phyloP scores from a whole-genome alignment of 192 early-diverging fungal genomes.

The Podila clonocystis region DNA sequence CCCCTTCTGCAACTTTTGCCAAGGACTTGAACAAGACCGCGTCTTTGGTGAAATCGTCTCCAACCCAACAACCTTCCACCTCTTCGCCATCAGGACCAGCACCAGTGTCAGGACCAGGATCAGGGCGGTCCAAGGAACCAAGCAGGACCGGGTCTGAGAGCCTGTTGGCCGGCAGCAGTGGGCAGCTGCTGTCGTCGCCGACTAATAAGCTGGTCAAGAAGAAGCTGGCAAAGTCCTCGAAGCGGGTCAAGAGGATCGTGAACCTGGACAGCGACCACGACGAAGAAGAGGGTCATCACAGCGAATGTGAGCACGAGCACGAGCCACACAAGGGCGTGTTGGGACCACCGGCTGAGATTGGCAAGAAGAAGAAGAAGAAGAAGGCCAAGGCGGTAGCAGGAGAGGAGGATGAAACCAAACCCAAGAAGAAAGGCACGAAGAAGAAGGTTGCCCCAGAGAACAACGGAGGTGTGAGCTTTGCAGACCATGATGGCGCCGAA shows the following conservation, averaged over 20 bases:
- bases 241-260: slow-evolving; percentile 34
- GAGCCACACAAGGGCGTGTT: slow-evolving; percentile 11
- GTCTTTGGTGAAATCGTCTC: no score
- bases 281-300: background rate
- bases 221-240: slow-evolving; percentile 38
- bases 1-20: slow-evolving; percentile 28
- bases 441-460: slow-evolving; percentile 4
- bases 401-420: background rate
- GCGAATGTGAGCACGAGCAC: slow-evolving; percentile 4
- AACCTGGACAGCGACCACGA: slow-evolving; percentile 34
- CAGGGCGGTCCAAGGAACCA: background rate
- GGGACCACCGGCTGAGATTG: background rate
- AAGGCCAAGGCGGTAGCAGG: background rate
- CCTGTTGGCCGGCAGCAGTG: background rate
- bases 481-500: slow-evolving; percentile 16
- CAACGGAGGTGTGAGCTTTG: slow-evolving; percentile 21
- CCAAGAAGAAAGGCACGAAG: slow-evolving; percentile 7
- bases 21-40: slow-evolving; percentile 11
- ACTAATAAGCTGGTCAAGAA: slow-evolving; percentile 35
- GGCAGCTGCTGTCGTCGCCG: slow-evolving; percentile 2
- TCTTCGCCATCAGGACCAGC: background rate
- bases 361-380: slow-evolving; percentile 43
- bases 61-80: background rate
- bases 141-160: background rate
- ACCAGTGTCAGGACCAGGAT: background rate